These are phyloP conservation scores for Sporisorium reilianum DNA, from an alignment of 1,284 basidiomycete species.

Conservation along the genomic window DNA sequence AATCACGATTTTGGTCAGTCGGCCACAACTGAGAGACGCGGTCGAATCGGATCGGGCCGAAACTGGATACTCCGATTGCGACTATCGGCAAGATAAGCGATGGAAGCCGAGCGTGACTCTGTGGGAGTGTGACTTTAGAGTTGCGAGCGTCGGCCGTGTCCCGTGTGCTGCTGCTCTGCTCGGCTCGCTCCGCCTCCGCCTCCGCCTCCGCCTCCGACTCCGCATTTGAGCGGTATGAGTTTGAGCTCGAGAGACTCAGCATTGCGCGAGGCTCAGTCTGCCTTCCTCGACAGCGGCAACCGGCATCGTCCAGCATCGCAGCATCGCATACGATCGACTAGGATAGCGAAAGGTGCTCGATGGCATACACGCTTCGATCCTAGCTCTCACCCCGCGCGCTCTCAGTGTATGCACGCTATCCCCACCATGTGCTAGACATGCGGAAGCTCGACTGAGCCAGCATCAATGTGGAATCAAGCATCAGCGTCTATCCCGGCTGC, in stretches of 20 bases:
- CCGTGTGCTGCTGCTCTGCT: too few species aligned
- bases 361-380: not conserved
- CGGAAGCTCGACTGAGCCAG: conserved; percentile 11
- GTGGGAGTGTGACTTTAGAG: not conserved
- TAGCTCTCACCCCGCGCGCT: too few species aligned
- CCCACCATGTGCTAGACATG: not conserved
- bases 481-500: not conserved
- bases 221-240: conserved; percentile 2
- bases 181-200: not conserved
- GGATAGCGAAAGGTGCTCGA: not conserved
- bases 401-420: not conserved
- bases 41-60: not conserved
- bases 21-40: too few species aligned
- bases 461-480: conserved; percentile 17
- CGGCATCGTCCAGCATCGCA: not conserved
- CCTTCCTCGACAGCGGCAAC: not conserved
- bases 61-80: not conserved
- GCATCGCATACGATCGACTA: not conserved
- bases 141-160: not conserved
- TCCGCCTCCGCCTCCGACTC: conserved; percentile 1
- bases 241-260: conserved; percentile 1
- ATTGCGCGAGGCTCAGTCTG: not conserved
- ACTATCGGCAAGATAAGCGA: conserved; percentile 3
- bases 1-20: not conserved
- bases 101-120: too few species aligned